Conservation (phyloP, 768 basidiomycete genomes). For the Clitopilus passeckerianus region DNA sequence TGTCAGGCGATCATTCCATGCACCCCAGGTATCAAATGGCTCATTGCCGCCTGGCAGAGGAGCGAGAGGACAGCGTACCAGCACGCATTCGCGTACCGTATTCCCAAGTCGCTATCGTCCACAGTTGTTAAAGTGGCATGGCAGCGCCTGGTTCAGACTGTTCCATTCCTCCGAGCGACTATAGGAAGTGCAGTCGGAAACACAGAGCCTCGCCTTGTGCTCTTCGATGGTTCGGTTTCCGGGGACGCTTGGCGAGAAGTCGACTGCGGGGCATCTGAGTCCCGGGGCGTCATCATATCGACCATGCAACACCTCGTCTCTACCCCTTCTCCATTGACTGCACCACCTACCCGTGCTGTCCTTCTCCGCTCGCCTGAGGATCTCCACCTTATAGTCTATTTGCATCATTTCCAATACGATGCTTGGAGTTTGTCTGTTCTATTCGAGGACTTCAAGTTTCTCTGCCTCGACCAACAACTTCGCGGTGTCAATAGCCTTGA, state of each 20-base stretch:
- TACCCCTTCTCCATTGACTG: slow-evolving; percentile 15
- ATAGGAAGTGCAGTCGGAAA: slow-evolving; percentile 25
- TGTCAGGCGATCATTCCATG: slow-evolving; percentile 19
- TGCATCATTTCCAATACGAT: slow-evolving; percentile 49
- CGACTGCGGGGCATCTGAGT: slow-evolving; percentile 7
- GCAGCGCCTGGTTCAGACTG: slow-evolving; percentile 26
- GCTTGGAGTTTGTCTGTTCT: slow-evolving; percentile 40
- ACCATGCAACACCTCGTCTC: slow-evolving; percentile 19
- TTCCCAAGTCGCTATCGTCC: slow-evolving; percentile 22
- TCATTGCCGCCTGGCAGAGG: slow-evolving; percentile 38
- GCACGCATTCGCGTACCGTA: slow-evolving; percentile 35
- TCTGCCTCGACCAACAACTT: slow-evolving; percentile 24
- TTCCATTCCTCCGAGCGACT: slow-evolving; percentile 38
- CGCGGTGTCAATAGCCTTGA: slow-evolving; percentile 16
- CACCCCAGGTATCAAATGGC: slow-evolving; percentile 29
- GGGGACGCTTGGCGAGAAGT: slow-evolving; percentile 18
- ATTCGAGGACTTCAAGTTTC: slow-evolving; percentile 28
- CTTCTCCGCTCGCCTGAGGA: slow-evolving; percentile 15
- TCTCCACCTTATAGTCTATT: slow-evolving; percentile 21
- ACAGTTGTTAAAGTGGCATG: slow-evolving; percentile 27
- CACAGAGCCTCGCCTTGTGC: slow-evolving; percentile 20
- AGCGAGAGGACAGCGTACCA: slow-evolving; percentile 36
- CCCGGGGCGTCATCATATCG: slow-evolving; percentile 9
- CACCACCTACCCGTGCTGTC: slow-evolving; percentile 18
- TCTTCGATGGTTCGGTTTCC: slow-evolving; percentile 12